A percentile compares a stretch with the other conserved stretches of the same genome.
Evolutionary conservation across 2,329 filamentous ascomycete species (phyloP).

Genomic region (Fusarium goolgardi): DNA sequence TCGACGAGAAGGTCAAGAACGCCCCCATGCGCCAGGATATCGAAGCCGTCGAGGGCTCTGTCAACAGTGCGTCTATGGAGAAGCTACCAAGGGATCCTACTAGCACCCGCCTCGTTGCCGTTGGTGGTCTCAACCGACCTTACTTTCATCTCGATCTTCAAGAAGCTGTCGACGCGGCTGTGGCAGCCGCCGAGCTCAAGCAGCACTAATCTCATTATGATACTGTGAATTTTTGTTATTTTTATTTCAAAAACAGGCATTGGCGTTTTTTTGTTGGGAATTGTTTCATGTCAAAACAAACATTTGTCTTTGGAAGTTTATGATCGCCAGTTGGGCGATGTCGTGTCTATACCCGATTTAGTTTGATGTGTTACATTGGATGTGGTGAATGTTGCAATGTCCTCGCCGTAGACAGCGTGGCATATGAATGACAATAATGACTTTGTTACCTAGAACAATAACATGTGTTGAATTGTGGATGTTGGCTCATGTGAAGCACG

Average conservation of each 20-base stretch:
- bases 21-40: slow-evolving; percentile 44
- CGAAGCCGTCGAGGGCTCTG: slow-evolving; percentile 45
- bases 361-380: slow-evolving; percentile 20
- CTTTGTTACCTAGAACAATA: not conserved
- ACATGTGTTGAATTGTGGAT: not conserved
- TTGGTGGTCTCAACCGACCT: slow-evolving; percentile 62
- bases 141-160: slow-evolving; percentile 65
- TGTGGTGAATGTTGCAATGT: not conserved
- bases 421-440: slow-evolving; percentile 17
- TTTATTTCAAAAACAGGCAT: not conserved
- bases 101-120: slow-evolving; percentile 51
- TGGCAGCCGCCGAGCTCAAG: slow-evolving; percentile 52
- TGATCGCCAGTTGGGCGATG: slow-evolving; percentile 27
- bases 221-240: not conserved
- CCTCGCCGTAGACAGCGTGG: not conserved
- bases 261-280: slow-evolving; percentile 1
- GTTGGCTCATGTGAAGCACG: accelerated
- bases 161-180: slow-evolving; percentile 60
- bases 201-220: slow-evolving; percentile 31
- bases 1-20: slow-evolving; percentile 66
- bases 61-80: slow-evolving; percentile 43
- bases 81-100: slow-evolving; percentile 47
- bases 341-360: slow-evolving; percentile 32
- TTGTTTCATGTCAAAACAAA: slow-evolving; percentile 2
- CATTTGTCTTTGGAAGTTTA: slow-evolving; percentile 3